Conservation (phyloP, 805 yeast genomes). For the Lachancea kluyveri region DNA sequence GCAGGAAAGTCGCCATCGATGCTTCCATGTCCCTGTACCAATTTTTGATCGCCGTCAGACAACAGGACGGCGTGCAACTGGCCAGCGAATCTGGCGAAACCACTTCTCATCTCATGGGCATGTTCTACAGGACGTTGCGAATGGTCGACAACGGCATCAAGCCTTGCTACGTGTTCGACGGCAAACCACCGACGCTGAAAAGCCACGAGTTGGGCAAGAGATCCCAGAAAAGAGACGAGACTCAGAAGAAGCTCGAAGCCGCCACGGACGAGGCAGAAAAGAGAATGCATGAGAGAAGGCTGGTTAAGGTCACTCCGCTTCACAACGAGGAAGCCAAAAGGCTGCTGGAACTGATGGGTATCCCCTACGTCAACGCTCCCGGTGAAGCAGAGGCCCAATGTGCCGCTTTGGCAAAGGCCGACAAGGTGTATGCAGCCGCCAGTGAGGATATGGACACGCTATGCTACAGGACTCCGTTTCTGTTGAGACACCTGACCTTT, state of each 20-base stretch:
- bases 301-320: conserved; percentile 80
- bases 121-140: conserved; percentile 87
- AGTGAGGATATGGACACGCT: conserved; percentile 98
- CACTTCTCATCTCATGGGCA: conserved; percentile 90
- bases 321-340: conserved; percentile 93
- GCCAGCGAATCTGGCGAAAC: conserved; percentile 88
- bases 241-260: conserved; percentile 65
- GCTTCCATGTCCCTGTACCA: conserved; percentile 97
- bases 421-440: conserved; percentile 95
- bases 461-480: conserved; percentile 79
- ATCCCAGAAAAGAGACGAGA: conserved; percentile 72
- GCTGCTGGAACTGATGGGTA: conserved; percentile 82
- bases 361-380: conserved; percentile 90
- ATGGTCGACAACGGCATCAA: conserved; percentile 91
- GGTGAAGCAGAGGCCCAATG: conserved; percentile 99
- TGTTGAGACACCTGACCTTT: conserved; percentile 86
- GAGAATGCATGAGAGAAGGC: conserved; percentile 70
- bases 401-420: conserved; percentile 83
- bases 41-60: conserved; percentile 92
- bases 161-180: conserved; percentile 96
- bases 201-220: conserved; percentile 91
- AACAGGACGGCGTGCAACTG: conserved; percentile 91
- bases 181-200: conserved; percentile 92
- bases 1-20: conserved; percentile 93
- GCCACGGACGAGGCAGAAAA: conserved; percentile 71